phyloP scores from a whole-genome alignment of 202 grass and related monocot species.

The Saccharum hybrid region DNA sequence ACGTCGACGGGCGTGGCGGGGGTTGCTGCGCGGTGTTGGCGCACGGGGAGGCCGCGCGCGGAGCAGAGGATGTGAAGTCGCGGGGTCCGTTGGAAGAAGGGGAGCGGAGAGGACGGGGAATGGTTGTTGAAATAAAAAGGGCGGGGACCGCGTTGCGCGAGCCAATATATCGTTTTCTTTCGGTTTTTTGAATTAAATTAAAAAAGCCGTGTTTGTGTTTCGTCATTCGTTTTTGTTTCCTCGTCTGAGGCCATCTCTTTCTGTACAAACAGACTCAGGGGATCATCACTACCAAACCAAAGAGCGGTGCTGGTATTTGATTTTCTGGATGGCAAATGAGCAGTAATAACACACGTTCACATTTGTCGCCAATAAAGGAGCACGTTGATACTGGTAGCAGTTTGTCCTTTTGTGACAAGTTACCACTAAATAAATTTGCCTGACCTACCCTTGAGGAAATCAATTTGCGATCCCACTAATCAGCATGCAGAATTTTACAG shows the following conservation, averaged over 20 bases:
- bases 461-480: too few relatives aligned
- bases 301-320: too few relatives aligned
- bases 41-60: not conserved
- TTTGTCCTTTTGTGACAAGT: too few relatives aligned
- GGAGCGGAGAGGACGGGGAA: not conserved
- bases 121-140: slow-evolving; percentile 26
- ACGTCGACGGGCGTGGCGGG: not conserved
- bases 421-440: too few relatives aligned
- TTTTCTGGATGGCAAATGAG: too few relatives aligned
- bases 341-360: too few relatives aligned
- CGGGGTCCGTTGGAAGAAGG: not conserved
- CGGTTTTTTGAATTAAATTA: not conserved
- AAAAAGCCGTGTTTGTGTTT: not conserved
- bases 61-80: not conserved
- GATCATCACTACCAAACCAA: too few relatives aligned
- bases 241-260: not conserved
- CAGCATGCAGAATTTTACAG: too few relatives aligned
- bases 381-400: too few relatives aligned
- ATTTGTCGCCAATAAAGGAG: not conserved
- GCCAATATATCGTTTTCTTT: not conserved
- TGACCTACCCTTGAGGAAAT: too few relatives aligned
- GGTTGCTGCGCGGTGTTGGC: slow-evolving; percentile 24
- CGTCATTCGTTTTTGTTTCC: not conserved
- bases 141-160: not conserved
- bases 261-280: too few relatives aligned